Base-by-base conservation (phyloP, 2,329 filamentous ascomycete genomes). In the Talaromyces albobiverticillius region DNA sequence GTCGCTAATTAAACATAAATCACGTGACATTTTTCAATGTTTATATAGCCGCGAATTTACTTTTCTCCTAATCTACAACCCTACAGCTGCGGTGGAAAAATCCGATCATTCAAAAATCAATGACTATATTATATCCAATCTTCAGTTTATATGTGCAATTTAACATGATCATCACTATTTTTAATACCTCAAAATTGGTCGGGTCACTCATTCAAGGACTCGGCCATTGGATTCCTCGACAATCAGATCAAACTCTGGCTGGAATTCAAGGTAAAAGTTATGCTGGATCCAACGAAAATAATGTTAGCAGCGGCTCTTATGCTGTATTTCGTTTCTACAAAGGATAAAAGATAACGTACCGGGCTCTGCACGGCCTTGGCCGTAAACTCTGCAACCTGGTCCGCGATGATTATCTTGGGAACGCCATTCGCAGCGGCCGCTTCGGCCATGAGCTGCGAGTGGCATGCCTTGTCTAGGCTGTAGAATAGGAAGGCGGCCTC, bases 401-500 rank as follows among this genome's bases (percentile, higher is more conserved):
- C 56, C 2, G 55, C 51, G 31, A 72, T 71, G 25, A 71, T 63
- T 56, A 60, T 66, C 60, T 72, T 72, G 1, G 66, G 61, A 1
- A 71, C 56, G 0, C 69, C 69, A 53, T 71, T 73, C 3, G 71
- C 71, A 23, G 70, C 71, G 8, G 70, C 71, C 5, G 71, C 71
- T 46, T 75, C 72, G 3, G 70, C 72, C 59, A 74, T 58, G 32
- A 75, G 60, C 57, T 75, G 72, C 2, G 71, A 68, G 40, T 72
- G 71, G 40, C 72, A 74, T 41, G 71, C 70, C 46, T 73, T 64
- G 32, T 75, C 72, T n/a, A 75, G 62, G 53, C 70, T 72, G 31
- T 64, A 66, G 55, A 70, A 72, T 46, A 72, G 64, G 46, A 69
- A 71, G 1, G 70, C 69, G 1, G 70, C 69, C 68, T 77, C 58